Base-by-base conservation (phyloP, 2,329 filamentous ascomycete genomes). In the Truncatella angustata region DNA sequence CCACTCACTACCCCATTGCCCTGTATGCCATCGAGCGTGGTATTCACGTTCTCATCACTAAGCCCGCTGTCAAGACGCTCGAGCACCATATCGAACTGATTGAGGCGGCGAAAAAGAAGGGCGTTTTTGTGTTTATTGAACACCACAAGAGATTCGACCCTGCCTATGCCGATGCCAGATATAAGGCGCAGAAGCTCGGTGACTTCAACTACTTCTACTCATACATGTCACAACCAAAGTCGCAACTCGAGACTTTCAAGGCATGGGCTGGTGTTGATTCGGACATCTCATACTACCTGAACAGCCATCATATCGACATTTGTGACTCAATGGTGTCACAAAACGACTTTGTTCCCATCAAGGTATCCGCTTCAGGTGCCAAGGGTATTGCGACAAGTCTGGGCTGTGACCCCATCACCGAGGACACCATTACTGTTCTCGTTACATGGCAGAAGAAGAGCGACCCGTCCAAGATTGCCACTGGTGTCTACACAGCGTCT, bases 131-230 rank as follows among this genome's bases (percentile, higher is more conserved):
- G 58, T 96, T 90, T 75, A 80, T 97, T 63, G 92, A 97, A 79
- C 92, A 97, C 75, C 92, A 97, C 81, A 97, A 97, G 78, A 90
- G 93, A 53, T 97, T 87, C 73, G 92, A 97, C 69, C 92, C 92
- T 2, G 91, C 91, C 20, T 97, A 97, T 75, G 84, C 90, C 12
- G 92, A 97, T 69, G 93, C 93, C 12, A 83, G 86, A 46, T 86
- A 86, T 73, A 85, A 87, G 61, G 90, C 90, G 12, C 75, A 83
- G 65, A 84, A 78, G 49, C 77, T 97, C 6, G 92, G 92, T 58
- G 91, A 96, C 73, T 97, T 97, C 84, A 96, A 96, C 78, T 97
- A 97, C 79, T 97, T 96, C 70, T 97, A 96, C 80, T 88, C 84
- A 62, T 97, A 97, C 81, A 96, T 96, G 91, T 90, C 86, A 46